Evolutionary conservation across 345 rosid species (phyloP).

Genomic region (Heritiera littoralis): DNA sequence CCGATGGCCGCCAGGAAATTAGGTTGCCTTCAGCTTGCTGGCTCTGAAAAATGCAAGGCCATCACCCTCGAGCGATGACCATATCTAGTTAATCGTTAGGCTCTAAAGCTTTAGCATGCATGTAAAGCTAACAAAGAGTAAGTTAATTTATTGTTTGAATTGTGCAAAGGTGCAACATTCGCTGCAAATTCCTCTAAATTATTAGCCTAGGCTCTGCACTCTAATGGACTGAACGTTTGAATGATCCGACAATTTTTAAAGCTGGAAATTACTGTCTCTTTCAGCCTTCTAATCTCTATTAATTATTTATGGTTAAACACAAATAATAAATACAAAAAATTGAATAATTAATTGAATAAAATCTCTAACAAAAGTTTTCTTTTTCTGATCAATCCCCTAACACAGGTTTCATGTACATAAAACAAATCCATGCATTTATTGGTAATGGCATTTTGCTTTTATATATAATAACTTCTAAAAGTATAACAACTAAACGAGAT

Average conservation of each 20-base stretch:
- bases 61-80: background rate
- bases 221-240: background rate
- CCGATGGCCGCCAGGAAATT: background rate
- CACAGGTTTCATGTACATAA: no score
- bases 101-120: background rate
- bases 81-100: background rate
- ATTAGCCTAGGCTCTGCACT: background rate
- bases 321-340: no score
- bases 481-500: no score
- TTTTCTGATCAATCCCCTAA: no score
- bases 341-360: no score
- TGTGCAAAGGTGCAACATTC: background rate
- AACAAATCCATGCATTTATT: no score
- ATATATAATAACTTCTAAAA: no score
- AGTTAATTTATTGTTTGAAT: background rate
- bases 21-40: background rate
- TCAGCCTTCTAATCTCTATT: background rate
- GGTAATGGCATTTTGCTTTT: no score
- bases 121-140: background rate
- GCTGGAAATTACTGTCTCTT: background rate
- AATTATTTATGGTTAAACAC: no score
- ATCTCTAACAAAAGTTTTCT: no score
- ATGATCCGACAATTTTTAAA: background rate
- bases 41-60: background rate
- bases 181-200: conserved; percentile 6